A percentile compares a stretch with the other conserved stretches of the same genome.
Evolutionary conservation across 2,329 filamentous ascomycete genomes (phyloP).

Genomic region (Huntiella moniliformis): DNA sequence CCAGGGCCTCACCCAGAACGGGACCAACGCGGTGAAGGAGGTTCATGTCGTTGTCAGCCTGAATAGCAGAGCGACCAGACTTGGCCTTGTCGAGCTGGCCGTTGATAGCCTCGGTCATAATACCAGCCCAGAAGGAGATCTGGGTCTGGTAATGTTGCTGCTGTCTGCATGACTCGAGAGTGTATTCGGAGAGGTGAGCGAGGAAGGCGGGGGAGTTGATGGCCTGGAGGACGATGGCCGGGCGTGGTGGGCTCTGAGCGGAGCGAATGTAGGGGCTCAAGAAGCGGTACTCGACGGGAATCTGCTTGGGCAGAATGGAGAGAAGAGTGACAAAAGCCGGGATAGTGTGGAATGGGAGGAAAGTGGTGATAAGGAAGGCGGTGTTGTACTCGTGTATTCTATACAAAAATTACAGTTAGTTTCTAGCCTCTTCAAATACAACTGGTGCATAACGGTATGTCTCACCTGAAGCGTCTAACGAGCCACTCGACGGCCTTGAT

Average conservation of each 20-base stretch:
- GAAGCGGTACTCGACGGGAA: conserved; percentile 64
- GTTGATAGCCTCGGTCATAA: conserved; percentile 70
- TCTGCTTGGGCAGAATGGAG: conserved; percentile 60
- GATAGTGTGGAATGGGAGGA: conserved; percentile 79
- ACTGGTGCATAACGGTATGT: neutral
- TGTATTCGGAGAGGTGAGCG: conserved; percentile 56
- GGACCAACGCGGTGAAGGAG: conserved; percentile 48
- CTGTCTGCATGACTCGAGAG: conserved; percentile 51
- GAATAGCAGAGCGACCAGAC: conserved; percentile 57
- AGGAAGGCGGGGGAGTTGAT: conserved; percentile 63
- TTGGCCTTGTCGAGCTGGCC: conserved; percentile 60
- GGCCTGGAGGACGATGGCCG: conserved; percentile 67
- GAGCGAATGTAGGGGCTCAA: conserved; percentile 71
- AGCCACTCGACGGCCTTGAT: conserved; percentile 92
- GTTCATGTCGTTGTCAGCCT: conserved; percentile 65
- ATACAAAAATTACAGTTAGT: neutral
- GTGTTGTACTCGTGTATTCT: conserved; percentile 90
- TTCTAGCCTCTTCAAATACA: neutral
- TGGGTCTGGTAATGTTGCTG: conserved; percentile 59
- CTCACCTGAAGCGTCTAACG: conserved; percentile 69
- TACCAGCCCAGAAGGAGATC: conserved; percentile 76
- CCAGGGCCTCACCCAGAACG: conserved; percentile 58
- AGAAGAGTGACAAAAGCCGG: conserved; percentile 72
- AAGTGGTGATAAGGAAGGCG: conserved; percentile 56
- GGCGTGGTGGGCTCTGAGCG: conserved; percentile 55